Conservation (phyloP, 495 filamentous ascomycete species). For the Podospora conica region DNA sequence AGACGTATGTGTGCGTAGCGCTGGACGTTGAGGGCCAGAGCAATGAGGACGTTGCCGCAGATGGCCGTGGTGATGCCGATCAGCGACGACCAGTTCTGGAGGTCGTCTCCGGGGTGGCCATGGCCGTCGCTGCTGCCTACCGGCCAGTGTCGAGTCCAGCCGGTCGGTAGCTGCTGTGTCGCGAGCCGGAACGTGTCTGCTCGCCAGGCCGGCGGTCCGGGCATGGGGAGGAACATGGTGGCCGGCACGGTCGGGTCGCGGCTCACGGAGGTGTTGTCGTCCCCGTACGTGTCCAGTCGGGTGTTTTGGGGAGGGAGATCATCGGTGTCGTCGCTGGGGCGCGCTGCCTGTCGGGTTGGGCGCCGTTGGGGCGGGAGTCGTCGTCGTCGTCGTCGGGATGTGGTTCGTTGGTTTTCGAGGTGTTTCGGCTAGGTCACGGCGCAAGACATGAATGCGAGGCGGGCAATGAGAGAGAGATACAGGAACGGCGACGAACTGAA, state of each 20-base stretch:
- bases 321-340: constrained; percentile 6
- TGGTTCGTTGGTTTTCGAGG: neutral
- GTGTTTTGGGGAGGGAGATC: neutral
- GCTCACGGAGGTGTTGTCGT: neutral
- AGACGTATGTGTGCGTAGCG: constrained; percentile 90
- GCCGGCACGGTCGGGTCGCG: neutral
- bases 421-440: neutral
- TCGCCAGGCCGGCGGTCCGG: neutral
- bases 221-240: constrained; percentile 15
- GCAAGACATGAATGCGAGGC: neutral
- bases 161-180: constrained; percentile 1
- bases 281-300: neutral
- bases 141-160: constrained; percentile 1
- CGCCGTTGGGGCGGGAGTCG: neutral
- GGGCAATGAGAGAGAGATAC: neutral
- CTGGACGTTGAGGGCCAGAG: constrained; percentile 91
- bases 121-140: constrained; percentile 28
- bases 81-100: constrained; percentile 79
- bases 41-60: constrained; percentile 85
- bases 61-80: constrained; percentile 94
- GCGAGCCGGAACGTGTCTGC: neutral
- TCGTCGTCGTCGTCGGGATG: neutral
- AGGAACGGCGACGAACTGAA: neutral
- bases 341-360: neutral
- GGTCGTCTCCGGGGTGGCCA: constrained; percentile 35